Percentiles rank a stretch among this genome's conserved stretches.
Evolutionary conservation across 2,329 filamentous ascomycete species (phyloP).

Genomic region (Endoconidiophora polonica): DNA sequence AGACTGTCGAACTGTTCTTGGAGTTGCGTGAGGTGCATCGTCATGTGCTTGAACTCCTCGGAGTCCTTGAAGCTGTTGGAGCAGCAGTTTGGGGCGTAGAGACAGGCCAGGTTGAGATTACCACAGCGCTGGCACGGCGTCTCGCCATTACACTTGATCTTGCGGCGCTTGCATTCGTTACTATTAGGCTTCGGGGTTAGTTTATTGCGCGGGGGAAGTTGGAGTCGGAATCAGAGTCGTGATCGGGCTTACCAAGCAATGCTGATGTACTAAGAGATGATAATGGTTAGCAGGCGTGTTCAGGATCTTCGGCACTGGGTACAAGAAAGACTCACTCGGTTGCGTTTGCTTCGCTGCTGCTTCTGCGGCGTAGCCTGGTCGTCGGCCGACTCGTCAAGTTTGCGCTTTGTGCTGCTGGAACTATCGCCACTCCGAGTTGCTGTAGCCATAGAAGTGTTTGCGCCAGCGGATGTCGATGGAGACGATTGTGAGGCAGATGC

Average conservation of each 20-base stretch:
- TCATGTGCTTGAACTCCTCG: conserved; percentile 76
- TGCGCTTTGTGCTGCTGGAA: conserved; percentile 19
- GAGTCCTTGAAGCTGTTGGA: conserved; percentile 78
- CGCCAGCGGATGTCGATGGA: not conserved
- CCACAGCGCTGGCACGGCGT: conserved; percentile 51
- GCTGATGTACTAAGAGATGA: conserved; percentile 34
- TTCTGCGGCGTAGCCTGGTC: conserved; percentile 25
- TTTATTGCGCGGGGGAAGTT: not conserved
- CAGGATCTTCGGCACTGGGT: not conserved
- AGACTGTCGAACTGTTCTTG: conserved; percentile 75
- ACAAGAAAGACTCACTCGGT: conserved; percentile 29
- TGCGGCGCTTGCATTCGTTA: conserved; percentile 59
- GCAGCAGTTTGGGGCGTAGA: conserved; percentile 51
- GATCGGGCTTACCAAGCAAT: conserved; percentile 37
- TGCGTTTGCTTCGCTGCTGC: conserved; percentile 43
- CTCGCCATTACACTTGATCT: conserved; percentile 60
- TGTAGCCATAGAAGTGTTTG: not conserved
- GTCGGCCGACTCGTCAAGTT: conserved; percentile 22
- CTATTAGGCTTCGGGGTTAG: conserved; percentile 21
- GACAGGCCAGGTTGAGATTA: conserved; percentile 47
- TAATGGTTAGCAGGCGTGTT: not conserved
- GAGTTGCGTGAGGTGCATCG: conserved; percentile 52
- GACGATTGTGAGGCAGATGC: not conserved
- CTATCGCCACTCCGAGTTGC: not conserved
- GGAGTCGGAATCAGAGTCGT: conserved; percentile 6